phyloP scores from a whole-genome alignment of 148 eudicot species.

The Spergularia bocconei region DNA sequence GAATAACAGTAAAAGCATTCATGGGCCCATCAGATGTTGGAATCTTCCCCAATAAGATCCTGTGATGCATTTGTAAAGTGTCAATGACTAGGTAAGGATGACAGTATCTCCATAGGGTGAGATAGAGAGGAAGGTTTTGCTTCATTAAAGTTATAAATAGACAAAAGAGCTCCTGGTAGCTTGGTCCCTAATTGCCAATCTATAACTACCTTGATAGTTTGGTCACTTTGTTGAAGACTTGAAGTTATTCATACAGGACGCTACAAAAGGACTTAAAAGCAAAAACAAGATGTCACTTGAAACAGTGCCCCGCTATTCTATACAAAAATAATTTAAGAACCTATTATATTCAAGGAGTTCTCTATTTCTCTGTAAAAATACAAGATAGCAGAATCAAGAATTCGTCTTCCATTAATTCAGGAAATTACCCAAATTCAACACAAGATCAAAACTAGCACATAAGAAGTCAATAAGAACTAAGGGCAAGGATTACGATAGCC shows the following conservation, averaged over 20 bases:
- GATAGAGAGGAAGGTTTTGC: conserved; percentile 18
- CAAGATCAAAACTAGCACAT: not conserved
- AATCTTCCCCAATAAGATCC: conserved; percentile 95
- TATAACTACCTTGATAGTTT: conserved; percentile 6
- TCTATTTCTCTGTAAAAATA: not conserved
- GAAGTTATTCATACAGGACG: not conserved
- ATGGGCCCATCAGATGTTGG: conserved; percentile 80
- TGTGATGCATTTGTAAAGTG: conserved; percentile 73
- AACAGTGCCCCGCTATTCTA: too few relatives aligned
- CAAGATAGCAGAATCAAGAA: not conserved
- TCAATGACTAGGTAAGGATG: conserved; percentile 52
- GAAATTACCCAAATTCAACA: not conserved
- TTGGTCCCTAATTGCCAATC: not conserved
- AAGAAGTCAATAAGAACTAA: too few relatives aligned
- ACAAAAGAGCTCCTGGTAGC: not conserved
- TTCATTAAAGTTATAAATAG: conserved; percentile 19
- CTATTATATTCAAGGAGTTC: not conserved
- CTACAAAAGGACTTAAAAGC: not conserved
- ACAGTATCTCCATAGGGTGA: conserved; percentile 30
- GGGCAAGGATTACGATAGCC: too few relatives aligned
- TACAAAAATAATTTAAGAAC: not conserved
- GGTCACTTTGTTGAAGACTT: conserved; percentile 1
- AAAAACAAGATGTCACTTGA: not conserved
- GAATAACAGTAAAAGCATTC: conserved; percentile 79
- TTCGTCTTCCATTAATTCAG: not conserved